Evolutionary conservation across 1,284 basidiomycete genomes (phyloP), one percentile per base, ranked within the genome.

Genomic region (Cryptococcus sp.): DNA sequence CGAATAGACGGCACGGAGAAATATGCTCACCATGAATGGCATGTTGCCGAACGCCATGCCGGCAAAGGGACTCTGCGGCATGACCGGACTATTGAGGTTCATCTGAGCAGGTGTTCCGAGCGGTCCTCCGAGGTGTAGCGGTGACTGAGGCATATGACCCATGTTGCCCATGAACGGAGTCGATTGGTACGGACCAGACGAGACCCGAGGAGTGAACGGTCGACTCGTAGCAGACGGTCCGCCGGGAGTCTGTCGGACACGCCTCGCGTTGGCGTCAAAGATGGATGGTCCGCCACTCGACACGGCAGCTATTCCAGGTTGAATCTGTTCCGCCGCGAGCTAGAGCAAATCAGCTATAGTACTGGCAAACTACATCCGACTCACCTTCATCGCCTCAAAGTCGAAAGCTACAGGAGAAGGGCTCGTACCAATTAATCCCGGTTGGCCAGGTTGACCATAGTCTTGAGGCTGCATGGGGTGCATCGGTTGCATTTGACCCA

Each of bases 311-410:
- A n/a, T n/a, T n/a, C n/a, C n/a, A n/a, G n/a, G n/a, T n/a, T n/a
- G n/a, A n/a, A n/a, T n/a, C n/a, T n/a, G 53, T 74, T 90, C 87
- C 78, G 89, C 86, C 50, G 86, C 59, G 45, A 66, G 71, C 69
- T 70, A 47, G n/a, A n/a, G 6, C 34, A 38, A 47, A 45, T 38
- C 45, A 39, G 39, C 43, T 28, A 18, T n/a, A 7, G 18, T 10
- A 18, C 22, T 39, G 5, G 21, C 5, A 50, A 39, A 81, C 73
- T 82, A 79, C 37, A 22, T 19, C n/a, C 22, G 16, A 58, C 61
- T 53, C 53, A 69, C 67, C 53, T 69, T 69, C 47, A 48, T 48
- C 5, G 32, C 43, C 5, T 44, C 43, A 5, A 43, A 18, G 24
- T 26, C 41, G 26, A 39, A 39, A 24, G 38, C 5, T 10, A 21